Evolutionary conservation across 2,329 filamentous ascomycete genomes (phyloP), one percentile per base, ranked within the genome.

Genomic region (Penicillium sp.): DNA sequence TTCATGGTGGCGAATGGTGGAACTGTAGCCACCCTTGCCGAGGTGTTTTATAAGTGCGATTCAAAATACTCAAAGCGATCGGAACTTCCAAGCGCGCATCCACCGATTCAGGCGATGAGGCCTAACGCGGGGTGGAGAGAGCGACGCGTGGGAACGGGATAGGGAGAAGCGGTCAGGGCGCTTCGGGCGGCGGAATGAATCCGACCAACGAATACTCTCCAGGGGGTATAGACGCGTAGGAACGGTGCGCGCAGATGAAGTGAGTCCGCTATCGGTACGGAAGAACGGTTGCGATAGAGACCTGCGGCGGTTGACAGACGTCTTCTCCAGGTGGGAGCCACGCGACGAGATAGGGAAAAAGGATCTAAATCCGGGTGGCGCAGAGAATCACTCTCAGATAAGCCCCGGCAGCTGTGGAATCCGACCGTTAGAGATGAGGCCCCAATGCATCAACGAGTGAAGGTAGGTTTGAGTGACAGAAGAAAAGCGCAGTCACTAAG

Each of bases 1-100:
- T 81, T 83, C 81, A 84, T 84, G 68, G 67, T 71, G 68, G 69
- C 64, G 68, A 66, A 68, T 60, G 68, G 67, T 67, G 66, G 64
- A 64, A 59, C 58, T 65, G 63, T 57, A 67, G 68, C 71, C 70
- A 72, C 73, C 71, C 66, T 73, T 68, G 69, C 65, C 67, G 66
- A 52, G 37, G 33, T 39, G 22, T 29, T 39, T 22, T 42, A 16
- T 50, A 29, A 42, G 27, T 39, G 24, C 14, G 33, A 26, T n/a
- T 39, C 14, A 14, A 50, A 50, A 27, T 50, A 8, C 62, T 63
- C 68, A 65, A 65, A 64, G 65, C 65, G 61, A 69, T 46, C 35
- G 14, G 3, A 22, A 49, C 47, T 60, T 60, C 61, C 65, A 64
- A 27, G 62, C 66, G 71, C 70, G 67, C 71, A 68, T 71, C 68